Percentiles rank a stretch among this genome's conserved stretches.
These are phyloP conservation scores for Xanthoceras sorbifolium DNA, from an alignment of 345 rosid species.

Conservation along the genomic window DNA sequence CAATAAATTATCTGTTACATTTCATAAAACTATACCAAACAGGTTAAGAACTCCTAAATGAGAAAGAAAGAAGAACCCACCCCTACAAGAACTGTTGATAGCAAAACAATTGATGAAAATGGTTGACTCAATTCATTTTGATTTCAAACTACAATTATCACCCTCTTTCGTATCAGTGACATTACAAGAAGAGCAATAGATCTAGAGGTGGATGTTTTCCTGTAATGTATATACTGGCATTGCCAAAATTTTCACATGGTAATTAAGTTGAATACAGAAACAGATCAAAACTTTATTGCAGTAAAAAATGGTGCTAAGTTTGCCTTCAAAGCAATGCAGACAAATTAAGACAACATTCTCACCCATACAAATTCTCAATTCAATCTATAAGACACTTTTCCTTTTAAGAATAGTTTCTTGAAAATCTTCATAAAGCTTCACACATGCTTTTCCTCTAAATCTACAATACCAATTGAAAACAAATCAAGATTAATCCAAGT, in stretches of 20 bases:
- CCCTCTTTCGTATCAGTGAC: too few species aligned
- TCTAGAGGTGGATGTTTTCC: too few species aligned
- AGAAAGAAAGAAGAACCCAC: too few species aligned
- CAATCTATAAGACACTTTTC: slow-evolving; percentile 24
- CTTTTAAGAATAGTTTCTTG: slow-evolving; percentile 3
- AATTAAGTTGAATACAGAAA: neutral
- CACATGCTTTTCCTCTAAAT: slow-evolving; percentile 15
- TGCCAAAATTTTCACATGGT: neutral
- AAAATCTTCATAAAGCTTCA: slow-evolving; percentile 14
- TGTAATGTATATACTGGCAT: too few species aligned
- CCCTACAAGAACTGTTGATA: too few species aligned
- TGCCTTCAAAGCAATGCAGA: neutral
- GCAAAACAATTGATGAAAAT: too few species aligned
- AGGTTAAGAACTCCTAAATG: too few species aligned
- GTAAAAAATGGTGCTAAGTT: neutral
- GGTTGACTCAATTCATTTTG: too few species aligned
- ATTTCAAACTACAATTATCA: too few species aligned
- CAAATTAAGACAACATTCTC: neutral
- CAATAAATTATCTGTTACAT: neutral
- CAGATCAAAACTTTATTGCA: neutral
- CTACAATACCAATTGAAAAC: slow-evolving; percentile 28
- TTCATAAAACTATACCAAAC: too few species aligned
- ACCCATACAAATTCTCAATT: slow-evolving; percentile 1
- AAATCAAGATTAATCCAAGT: slow-evolving; percentile 26
- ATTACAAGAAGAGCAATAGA: too few species aligned